These are phyloP conservation scores for Bipolaris victoriae DNA, from an alignment of 2,329 filamentous ascomycete genomes.

Conservation along the genomic window DNA sequence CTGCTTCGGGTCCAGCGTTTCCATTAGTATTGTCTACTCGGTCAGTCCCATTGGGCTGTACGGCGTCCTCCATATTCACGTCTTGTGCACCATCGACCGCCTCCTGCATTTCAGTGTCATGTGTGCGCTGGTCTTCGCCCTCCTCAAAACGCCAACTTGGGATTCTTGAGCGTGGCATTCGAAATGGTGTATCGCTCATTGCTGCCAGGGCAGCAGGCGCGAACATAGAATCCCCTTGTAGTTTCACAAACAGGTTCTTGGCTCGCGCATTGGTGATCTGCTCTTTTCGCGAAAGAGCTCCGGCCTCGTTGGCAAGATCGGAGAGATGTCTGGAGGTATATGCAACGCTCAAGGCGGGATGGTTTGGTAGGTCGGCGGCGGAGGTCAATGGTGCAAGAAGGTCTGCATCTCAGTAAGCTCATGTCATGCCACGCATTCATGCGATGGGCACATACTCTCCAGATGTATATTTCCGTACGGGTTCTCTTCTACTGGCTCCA, in stretches of 20 bases:
- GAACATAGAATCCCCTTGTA: slow-evolving; percentile 76
- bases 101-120: slow-evolving; percentile 23
- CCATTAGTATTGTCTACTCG: slow-evolving; percentile 21
- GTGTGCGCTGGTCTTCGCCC: slow-evolving; percentile 12
- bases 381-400: slow-evolving; percentile 77
- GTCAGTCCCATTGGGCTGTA: slow-evolving; percentile 24
- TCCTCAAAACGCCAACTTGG: slow-evolving; percentile 17
- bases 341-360: slow-evolving; percentile 75
- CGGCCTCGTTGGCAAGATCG: slow-evolving; percentile 72
- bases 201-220: slow-evolving; percentile 62
- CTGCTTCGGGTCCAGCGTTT: slow-evolving; percentile 3
- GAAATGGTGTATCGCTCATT: slow-evolving; percentile 45
- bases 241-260: slow-evolving; percentile 73
- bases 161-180: slow-evolving; percentile 23
- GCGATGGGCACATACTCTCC: slow-evolving; percentile 62
- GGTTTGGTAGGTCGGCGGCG: slow-evolving; percentile 74
- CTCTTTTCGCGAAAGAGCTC: slow-evolving; percentile 75
- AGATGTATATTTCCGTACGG: slow-evolving; percentile 75
- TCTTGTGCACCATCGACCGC: slow-evolving; percentile 25
- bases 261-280: slow-evolving; percentile 74
- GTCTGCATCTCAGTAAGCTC: slow-evolving; percentile 56
- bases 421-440: slow-evolving; percentile 5
- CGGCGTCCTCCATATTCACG: slow-evolving; percentile 38
- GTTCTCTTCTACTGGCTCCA: slow-evolving; percentile 70
- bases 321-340: slow-evolving; percentile 76